Evolutionary conservation across 2,329 filamentous ascomycete genomes (phyloP), one percentile per base, ranked within the genome.

Genomic region (Microascus cirrosus): DNA sequence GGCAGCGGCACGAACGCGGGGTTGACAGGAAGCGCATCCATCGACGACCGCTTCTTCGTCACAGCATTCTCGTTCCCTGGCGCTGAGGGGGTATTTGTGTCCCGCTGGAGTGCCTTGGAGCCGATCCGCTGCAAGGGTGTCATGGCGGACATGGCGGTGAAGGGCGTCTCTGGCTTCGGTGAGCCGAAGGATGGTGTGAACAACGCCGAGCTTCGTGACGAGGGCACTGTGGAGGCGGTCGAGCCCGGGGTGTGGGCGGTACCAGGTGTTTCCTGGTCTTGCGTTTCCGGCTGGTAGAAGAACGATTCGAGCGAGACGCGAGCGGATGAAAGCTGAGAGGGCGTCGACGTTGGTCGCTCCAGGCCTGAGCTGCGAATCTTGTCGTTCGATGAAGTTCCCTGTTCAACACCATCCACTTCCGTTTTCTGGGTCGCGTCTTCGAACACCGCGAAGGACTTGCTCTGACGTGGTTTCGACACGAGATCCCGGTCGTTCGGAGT

Each of bases 91-190:
- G 59, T 53, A 58, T 63, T 53, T 65, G 63, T 22, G 58, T 60
- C 61, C 28, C 69, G 69, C 22, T 67, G 65, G 10, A 78, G 60
- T 1, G 80, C 80, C 59, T 71, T 73, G 35, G 71, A 72, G 18
- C 78, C 77, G 34, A 83, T 72, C 51, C 79, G 76, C 60, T 83
- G 78, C 3, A 83, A 68, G 2, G 80, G 79, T 0, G 80, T 82
- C 63, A 75, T 68, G 32, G 56, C 45, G 42, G 79, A 73, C 62
- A 71, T 67, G 24, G 70, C 68, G 32, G 76, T 77, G 2, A 74
- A 75, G 6, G 71, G 67, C 20, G 71, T 72, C 3, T 58, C 55
- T 3, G 59, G 61, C 12, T 60, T 59, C 12, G 71, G 69, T 20
- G 66, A 60, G 28, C 61, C 60, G 59, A 70, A 73, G 58, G 73